These are phyloP conservation scores for Plasmodium sp. DNA, from an alignment of 169 alveolate species.

Conservation along the genomic window DNA sequence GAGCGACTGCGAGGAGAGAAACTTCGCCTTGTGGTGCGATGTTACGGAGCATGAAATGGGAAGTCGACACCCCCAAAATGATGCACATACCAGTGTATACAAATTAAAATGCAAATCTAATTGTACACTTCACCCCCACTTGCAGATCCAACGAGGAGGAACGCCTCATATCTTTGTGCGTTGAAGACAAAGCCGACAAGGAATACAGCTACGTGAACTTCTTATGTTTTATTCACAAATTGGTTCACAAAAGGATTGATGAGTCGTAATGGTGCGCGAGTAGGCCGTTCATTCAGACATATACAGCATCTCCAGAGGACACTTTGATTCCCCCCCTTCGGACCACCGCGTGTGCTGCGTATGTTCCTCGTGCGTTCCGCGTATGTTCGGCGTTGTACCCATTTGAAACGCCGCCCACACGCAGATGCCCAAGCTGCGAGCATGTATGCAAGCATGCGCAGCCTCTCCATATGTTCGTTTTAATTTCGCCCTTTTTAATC, in stretches of 20 bases:
- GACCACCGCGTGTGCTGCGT: neutral
- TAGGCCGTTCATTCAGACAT: neutral
- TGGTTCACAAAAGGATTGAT: conserved; percentile 69
- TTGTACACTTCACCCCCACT: neutral
- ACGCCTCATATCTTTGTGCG: conserved; percentile 44
- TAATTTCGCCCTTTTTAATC: conserved; percentile 27
- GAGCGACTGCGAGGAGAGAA: neutral
- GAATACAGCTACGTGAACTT: conserved; percentile 73
- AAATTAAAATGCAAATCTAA: neutral
- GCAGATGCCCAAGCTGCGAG: neutral
- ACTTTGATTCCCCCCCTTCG: neutral
- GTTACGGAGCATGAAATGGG: neutral
- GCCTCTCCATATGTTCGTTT: neutral
- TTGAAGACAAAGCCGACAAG: conserved; percentile 69
- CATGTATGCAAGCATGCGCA: neutral
- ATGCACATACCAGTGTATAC: neutral
- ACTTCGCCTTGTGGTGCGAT: neutral
- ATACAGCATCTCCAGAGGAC: neutral
- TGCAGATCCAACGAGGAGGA: conserved; percentile 6
- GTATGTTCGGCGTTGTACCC: neutral
- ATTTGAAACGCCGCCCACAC: neutral
- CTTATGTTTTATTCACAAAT: conserved; percentile 70
- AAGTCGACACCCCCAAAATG: neutral
- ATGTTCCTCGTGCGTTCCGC: neutral
- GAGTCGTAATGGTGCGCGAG: conserved; percentile 19